A percentile compares a stretch with the other conserved stretches of the same genome.
These are phyloP conservation scores for Urtica urens DNA, from an alignment of 306 rosid species.

Conservation along the genomic window DNA sequence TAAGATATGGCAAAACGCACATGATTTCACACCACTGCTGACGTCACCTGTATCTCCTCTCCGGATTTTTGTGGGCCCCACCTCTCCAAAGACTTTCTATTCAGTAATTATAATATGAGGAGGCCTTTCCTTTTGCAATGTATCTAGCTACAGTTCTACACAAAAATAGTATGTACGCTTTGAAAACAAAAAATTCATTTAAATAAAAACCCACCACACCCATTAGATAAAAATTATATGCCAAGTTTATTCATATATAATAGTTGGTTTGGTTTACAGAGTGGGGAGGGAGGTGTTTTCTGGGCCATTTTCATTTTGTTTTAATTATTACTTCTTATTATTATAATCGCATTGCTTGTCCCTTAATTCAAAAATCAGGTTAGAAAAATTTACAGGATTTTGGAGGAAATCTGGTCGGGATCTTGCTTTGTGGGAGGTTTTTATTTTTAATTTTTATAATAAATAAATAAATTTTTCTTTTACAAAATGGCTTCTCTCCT, in stretches of 20 bases:
- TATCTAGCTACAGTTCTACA: too few species aligned
- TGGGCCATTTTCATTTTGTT: not conserved
- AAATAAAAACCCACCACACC: constrained; percentile 24
- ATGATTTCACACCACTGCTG: constrained; percentile 62
- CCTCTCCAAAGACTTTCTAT: constrained; percentile 9
- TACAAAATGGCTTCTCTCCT: constrained; percentile 27
- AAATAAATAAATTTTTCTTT: too few species aligned
- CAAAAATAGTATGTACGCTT: too few species aligned
- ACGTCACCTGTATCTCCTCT: constrained; percentile 81
- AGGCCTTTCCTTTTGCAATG: too few species aligned
- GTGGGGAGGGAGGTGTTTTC: not conserved
- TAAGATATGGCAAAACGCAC: constrained; percentile 57
- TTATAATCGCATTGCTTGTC: constrained; percentile 48
- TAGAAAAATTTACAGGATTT: constrained; percentile 70
- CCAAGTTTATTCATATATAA: constrained; percentile 18
- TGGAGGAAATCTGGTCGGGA: constrained; percentile 95
- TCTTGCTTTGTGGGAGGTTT: constrained; percentile 80
- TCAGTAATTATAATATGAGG: too few species aligned
- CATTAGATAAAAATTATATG: constrained; percentile 9
- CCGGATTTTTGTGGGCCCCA: constrained; percentile 53
- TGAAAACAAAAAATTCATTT: too few species aligned
- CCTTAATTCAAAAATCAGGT: constrained; percentile 63
- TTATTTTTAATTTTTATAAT: constrained; percentile 61
- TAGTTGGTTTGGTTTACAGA: constrained; percentile 11
- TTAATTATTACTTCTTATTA: not conserved